Evolutionary conservation across 2,329 filamentous ascomycete genomes (phyloP), one percentile per base, ranked within the genome.

Genomic region (Exophiala calicioides): DNA sequence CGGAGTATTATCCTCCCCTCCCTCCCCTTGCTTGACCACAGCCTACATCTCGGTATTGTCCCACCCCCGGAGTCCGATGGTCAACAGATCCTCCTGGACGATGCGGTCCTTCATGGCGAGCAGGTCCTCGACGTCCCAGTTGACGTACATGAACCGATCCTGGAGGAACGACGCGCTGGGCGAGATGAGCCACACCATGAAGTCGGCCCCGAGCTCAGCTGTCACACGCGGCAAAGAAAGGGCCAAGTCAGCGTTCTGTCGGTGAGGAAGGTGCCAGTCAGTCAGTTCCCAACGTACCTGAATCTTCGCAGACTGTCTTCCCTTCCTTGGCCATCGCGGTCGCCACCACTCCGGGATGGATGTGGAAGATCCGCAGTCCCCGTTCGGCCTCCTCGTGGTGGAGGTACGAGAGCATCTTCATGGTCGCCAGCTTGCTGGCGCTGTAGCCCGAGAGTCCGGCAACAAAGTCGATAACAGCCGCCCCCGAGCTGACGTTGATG

Each of bases 401-500:
- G n/a, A 75, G 55, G 34, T 62, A 65, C 37, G 75, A 68, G 36
- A 73, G 66, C 13, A 73, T 48, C 47, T 69, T 71, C 31, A 63
- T 60, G 0, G 63, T 56, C 0, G 68, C 68, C 12, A 71, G 48
- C 60, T 76, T 76, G 33, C 67, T 67, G 0, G 64, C 62, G 10
- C 65, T 60, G 56, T 76, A 76, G 1, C 57, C 52, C 13, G 32
- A 40, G n/a, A 47, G 36, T 3, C 27, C 36, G 4, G 34, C 23
- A 6, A 40, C 27, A 24, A 36, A 44, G 19, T 44, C 41, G 18
- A 44, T 37, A 15, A 44, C 41, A 18, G 41, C 41, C 3, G 41
- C 41, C 3, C 35, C 36, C n/a, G 44, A 47, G 4, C 26, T 16
- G 16, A 47, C 31, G 21, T 41, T 41, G 9, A 47, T 24, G 5